Conservation (phyloP, 148 eudicot genomes). For the Beta vulgaris region DNA sequence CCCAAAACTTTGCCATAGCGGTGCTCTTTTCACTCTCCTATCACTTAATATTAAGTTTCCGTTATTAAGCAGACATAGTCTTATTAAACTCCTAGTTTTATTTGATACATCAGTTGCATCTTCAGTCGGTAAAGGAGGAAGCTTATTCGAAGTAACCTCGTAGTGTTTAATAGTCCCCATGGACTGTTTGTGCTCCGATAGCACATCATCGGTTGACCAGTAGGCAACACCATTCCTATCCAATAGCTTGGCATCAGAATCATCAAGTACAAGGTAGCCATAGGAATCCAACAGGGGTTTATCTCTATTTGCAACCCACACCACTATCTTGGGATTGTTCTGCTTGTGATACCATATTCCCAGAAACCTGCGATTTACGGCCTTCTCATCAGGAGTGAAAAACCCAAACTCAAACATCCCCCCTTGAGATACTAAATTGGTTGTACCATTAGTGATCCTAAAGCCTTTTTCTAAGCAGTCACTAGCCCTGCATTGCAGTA, state of each 20-base stretch:
- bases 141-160: not conserved
- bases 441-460: not conserved
- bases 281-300: constrained; percentile 15
- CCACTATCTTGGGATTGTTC: constrained; percentile 19
- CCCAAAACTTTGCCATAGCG: constrained; percentile 32
- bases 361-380: not conserved
- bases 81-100: too few species aligned
- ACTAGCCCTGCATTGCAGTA: not conserved
- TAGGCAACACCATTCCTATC: not conserved
- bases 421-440: not conserved
- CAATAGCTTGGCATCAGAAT: constrained; percentile 20
- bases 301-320: constrained; percentile 52
- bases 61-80: constrained; percentile 17
- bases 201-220: too few species aligned
- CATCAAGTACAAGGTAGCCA: constrained; percentile 20
- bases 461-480: not conserved
- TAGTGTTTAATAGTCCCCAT: not conserved
- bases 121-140: too few species aligned
- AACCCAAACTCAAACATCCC: not conserved
- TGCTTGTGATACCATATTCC: not conserved
- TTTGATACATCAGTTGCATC: too few species aligned
- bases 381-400: not conserved
- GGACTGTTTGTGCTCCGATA: too few species aligned
- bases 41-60: constrained; percentile 30
- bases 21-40: not conserved